Evolutionary conservation across 768 basidiomycete species (phyloP), one percentile per base, ranked within the genome.

Genomic region (Boletus edulis): DNA sequence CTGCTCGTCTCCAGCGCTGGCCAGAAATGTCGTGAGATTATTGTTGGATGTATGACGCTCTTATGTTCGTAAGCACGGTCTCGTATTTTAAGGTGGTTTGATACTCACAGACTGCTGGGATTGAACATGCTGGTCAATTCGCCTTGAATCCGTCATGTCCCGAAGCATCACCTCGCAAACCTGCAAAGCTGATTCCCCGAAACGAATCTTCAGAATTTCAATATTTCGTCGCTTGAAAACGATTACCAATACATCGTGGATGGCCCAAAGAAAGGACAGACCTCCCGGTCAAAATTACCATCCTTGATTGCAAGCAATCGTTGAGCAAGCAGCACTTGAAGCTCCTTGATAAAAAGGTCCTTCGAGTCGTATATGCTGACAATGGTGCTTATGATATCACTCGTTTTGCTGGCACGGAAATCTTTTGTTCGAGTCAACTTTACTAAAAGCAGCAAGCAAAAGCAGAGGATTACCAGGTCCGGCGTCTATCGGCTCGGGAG

Each of bases 91-190:
- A 39, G 39, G 13, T 9, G 13, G 4, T 37, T 17, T 14, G 9
- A 14, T 35, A 64, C 86, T 61, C 62, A 93, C 92, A 46, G 75
- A 55, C 47, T 79, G 78, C 65, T 90, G 85, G 0, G 84, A 79
- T 61, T 96, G 92, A 2, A 98, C 82, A 67, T 89, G 88, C n/a
- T 83, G 82, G 67, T 98, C 91, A 46, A 88, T 89, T 34, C 93
- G 82, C 64, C 85, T 87, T 39, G 96, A 97, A 70, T 98, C 94
- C 4, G 92, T 89, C 85, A 98, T 90, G 69, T 99, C 97, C 66
- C 86, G 91, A 66, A 98, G 75, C 97, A 99, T 98, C 51, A 99
- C 94, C 67, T 98, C 96, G 76, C 95, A 98, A 6, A 94, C 90
- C 68, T 97, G 94, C 52, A 99, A 72, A 3, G 94, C 86, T 1